Conservation (phyloP, 345 rosid species). For the Clausena lansium region DNA sequence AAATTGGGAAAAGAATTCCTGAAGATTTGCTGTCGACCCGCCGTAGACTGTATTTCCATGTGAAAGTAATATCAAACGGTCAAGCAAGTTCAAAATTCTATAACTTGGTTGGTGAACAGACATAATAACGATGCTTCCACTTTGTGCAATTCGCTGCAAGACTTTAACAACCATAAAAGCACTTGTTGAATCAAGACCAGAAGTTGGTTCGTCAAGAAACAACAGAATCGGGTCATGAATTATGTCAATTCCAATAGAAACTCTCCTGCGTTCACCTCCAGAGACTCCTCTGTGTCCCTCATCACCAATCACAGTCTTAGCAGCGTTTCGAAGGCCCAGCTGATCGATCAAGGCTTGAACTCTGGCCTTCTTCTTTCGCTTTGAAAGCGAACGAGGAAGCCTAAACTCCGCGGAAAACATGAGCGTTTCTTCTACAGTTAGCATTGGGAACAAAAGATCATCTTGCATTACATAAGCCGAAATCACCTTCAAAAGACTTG, state of each 20-base stretch:
- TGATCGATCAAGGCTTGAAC: slow-evolving; percentile 92
- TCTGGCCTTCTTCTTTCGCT: slow-evolving; percentile 61
- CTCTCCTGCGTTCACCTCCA: slow-evolving; percentile 90
- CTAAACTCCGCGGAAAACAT: slow-evolving; percentile 96
- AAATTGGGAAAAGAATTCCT: slow-evolving; percentile 61
- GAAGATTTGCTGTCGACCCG: slow-evolving; percentile 61
- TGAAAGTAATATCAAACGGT: slow-evolving; percentile 73
- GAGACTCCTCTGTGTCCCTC: slow-evolving; percentile 95
- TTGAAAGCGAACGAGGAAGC: slow-evolving; percentile 83
- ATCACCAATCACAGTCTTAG: slow-evolving; percentile 86
- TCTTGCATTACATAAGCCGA: slow-evolving; percentile 98
- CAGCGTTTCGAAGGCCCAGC: slow-evolving; percentile 68
- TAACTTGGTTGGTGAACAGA: slow-evolving; percentile 94
- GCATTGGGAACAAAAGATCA: slow-evolving; percentile 90
- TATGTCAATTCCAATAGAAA: slow-evolving; percentile 75
- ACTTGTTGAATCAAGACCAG: slow-evolving; percentile 91
- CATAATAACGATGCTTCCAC: slow-evolving; percentile 92
- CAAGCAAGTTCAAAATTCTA: slow-evolving; percentile 73
- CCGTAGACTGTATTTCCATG: slow-evolving; percentile 75
- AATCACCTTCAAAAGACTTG: slow-evolving; percentile 71
- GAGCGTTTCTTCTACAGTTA: slow-evolving; percentile 86
- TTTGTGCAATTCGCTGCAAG: slow-evolving; percentile 76
- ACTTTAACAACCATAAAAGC: slow-evolving; percentile 96
- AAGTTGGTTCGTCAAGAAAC: slow-evolving; percentile 92
- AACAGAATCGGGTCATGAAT: slow-evolving; percentile 86